Evolutionary conservation across 148 eudicot species (phyloP).

Genomic region (Drosera capensis): DNA sequence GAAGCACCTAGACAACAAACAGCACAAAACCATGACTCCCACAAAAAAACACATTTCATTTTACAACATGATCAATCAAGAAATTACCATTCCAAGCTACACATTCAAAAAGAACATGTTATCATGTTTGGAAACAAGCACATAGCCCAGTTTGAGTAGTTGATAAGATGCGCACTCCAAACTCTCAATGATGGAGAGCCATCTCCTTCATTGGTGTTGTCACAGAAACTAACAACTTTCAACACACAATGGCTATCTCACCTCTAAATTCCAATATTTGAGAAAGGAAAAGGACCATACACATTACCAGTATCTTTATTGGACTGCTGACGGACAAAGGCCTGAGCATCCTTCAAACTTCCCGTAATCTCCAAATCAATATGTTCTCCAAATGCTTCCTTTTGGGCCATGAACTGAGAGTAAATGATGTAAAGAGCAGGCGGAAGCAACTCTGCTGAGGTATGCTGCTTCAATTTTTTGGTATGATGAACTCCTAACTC

Average conservation of each 20-base stretch:
- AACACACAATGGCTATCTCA: background rate
- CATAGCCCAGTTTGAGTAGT: too few species aligned
- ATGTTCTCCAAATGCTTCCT: conserved; percentile 83
- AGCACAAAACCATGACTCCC: too few species aligned
- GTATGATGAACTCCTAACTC: conserved; percentile 76
- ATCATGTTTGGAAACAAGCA: too few species aligned
- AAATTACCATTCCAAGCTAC: too few species aligned
- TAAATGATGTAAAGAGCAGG: conserved; percentile 88
- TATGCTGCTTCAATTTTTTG: conserved; percentile 73
- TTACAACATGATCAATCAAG: too few species aligned
- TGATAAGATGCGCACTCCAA: too few species aligned
- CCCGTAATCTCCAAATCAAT: conserved; percentile 78
- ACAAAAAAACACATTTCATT: too few species aligned
- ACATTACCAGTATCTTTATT: conserved; percentile 48
- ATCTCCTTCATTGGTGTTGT: too few species aligned
- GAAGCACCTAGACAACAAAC: conserved; percentile 24
- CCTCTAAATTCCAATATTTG: background rate
- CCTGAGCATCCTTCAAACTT: conserved; percentile 87
- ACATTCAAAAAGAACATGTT: too few species aligned
- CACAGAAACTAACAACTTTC: too few species aligned
- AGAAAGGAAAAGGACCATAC: background rate
- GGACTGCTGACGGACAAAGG: conserved; percentile 70
- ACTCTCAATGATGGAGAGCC: too few species aligned
- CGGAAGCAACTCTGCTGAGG: conserved; percentile 83
- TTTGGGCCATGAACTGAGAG: conserved; percentile 86